These are phyloP conservation scores for Vitis hybrid DNA, from an alignment of 177 flowering plant genomes.

Conservation along the genomic window DNA sequence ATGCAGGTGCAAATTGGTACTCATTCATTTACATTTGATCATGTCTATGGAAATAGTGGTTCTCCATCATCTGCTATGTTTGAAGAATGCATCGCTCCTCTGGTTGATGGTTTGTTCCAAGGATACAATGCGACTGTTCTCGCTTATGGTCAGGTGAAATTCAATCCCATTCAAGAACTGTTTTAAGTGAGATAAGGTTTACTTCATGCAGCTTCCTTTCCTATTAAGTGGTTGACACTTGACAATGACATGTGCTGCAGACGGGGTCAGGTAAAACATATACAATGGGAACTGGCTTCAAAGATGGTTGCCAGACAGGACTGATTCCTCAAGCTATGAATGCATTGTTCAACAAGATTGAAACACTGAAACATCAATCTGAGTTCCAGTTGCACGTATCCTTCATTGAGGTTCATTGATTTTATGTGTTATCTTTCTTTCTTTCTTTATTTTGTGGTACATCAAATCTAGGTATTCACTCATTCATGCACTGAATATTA, in stretches of 20 bases:
- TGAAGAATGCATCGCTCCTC: slow-evolving; percentile 78
- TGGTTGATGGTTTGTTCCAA: slow-evolving; percentile 88
- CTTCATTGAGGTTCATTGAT: slow-evolving; percentile 79
- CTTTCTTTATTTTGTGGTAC: background rate
- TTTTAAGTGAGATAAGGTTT: background rate
- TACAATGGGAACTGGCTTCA: slow-evolving; percentile 94
- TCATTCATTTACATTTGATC: slow-evolving; percentile 90
- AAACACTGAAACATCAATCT: slow-evolving; percentile 59
- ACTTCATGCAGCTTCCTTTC: background rate
- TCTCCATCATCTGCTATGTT: slow-evolving; percentile 77
- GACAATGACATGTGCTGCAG: slow-evolving; percentile 40
- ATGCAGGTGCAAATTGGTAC: slow-evolving; percentile 79
- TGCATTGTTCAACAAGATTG: slow-evolving; percentile 80
- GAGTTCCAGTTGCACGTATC: slow-evolving; percentile 96
- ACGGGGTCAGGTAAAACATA: slow-evolving; percentile 99
- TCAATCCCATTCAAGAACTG: background rate
- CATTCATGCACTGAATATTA: background rate
- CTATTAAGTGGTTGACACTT: slow-evolving; percentile 15
- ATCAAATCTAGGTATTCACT: background rate
- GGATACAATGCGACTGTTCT: slow-evolving; percentile 96
- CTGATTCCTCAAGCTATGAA: slow-evolving; percentile 86
- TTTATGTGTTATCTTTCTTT: background rate
- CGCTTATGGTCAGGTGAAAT: slow-evolving; percentile 86
- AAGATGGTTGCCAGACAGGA: slow-evolving; percentile 76
- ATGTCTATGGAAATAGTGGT: slow-evolving; percentile 77